Percentiles rank a stretch among this genome's conserved stretches.
phyloP scores from a whole-genome alignment of 352 stramenopile genomes.

The Nothophytophthora sp. region DNA sequence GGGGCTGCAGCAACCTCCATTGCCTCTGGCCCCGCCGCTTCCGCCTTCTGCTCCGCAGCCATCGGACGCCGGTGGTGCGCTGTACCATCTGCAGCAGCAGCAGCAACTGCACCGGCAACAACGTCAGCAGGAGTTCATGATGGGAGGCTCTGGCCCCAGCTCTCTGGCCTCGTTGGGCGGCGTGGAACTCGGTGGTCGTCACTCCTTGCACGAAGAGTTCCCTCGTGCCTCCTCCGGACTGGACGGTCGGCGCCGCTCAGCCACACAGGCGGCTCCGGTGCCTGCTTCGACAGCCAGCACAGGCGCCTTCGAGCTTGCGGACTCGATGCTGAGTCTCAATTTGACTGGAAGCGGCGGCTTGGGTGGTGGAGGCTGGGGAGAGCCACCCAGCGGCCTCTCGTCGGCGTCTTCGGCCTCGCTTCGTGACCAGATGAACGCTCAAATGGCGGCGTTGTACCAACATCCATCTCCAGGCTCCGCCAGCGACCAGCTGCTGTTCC shows the following conservation, averaged over 20 bases:
- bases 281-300: slow-evolving; percentile 11
- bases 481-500: slow-evolving; percentile 22
- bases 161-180: slow-evolving; percentile 22
- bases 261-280: slow-evolving; percentile 1
- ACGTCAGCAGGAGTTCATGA: slow-evolving; percentile 27
- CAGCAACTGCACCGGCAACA: slow-evolving; percentile 37
- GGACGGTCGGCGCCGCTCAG: slow-evolving; percentile 4
- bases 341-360: slow-evolving; percentile 16
- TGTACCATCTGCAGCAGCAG: slow-evolving; percentile 51
- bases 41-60: slow-evolving; percentile 18
- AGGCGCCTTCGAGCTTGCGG: slow-evolving; percentile 40
- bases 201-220: slow-evolving; percentile 15
- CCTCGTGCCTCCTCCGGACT: slow-evolving; percentile 10
- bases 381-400: slow-evolving; percentile 8
- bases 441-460: slow-evolving; percentile 77
- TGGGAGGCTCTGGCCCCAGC: slow-evolving; percentile 8
- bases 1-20: slow-evolving; percentile 11
- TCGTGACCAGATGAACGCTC: slow-evolving; percentile 77
- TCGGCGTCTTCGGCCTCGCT: slow-evolving; percentile 33
- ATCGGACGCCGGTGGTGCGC: slow-evolving; percentile 8
- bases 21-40: slow-evolving; percentile 17
- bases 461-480: slow-evolving; percentile 19
- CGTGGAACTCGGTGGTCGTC: slow-evolving; percentile 12
- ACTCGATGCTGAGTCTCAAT: slow-evolving; percentile 44
- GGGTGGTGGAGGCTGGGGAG: slow-evolving; percentile 10